Base-by-base conservation (phyloP, 1,284 basidiomycete genomes). In the Puccinia polysora region DNA sequence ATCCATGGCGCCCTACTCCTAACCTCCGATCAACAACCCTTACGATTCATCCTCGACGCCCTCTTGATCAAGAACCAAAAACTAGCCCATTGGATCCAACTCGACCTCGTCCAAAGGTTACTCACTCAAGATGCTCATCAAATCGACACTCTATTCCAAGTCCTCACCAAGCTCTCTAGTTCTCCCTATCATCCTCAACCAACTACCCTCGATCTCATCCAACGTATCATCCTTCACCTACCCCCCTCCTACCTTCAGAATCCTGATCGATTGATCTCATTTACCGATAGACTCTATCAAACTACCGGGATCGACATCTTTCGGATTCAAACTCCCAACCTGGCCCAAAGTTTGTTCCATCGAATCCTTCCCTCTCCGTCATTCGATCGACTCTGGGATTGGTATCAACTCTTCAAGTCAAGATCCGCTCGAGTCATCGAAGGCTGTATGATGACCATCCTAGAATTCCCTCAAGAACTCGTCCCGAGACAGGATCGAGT, bases 241-340 rank as follows among this genome's bases (percentile, higher is more conserved):
- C 14, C n/a, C 12, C 23, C 40, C 30, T 38, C 65, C 18, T 25
- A 15, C 20, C 1, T n/a, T 50, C 62, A 4, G 25, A 28, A n/a
- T 34, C 1, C 32, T 23, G 25, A 6, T 28, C 50, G 20, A 56
- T 65, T 15, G n/a, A 25, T 25, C 2, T 34, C 38, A 7, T 34
- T 69, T 1, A 55, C 55, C 23, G 55, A 69, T 12, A 53, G 45
- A 3, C 28, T 69, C 20, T 55, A 36, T 8, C 38, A 60, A 10
- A 45, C 55, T 12, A 69, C 55, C n/a, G 40, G 32, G 5, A 14
- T 69, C 20, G 67, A 69, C 1, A 58, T 69, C 43, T 58, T 69
- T 20, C 14, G 32, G 2, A 23, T 59, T 12, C 14, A 63, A n/a
- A 7, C 25, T n/a, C 14, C 8, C 10, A 30, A 32, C 34, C 32